A percentile compares a stretch with the other conserved stretches of the same genome.
phyloP scores from a whole-genome alignment of 1,139 yeast species.

The Wickerhamomyces sp. region DNA sequence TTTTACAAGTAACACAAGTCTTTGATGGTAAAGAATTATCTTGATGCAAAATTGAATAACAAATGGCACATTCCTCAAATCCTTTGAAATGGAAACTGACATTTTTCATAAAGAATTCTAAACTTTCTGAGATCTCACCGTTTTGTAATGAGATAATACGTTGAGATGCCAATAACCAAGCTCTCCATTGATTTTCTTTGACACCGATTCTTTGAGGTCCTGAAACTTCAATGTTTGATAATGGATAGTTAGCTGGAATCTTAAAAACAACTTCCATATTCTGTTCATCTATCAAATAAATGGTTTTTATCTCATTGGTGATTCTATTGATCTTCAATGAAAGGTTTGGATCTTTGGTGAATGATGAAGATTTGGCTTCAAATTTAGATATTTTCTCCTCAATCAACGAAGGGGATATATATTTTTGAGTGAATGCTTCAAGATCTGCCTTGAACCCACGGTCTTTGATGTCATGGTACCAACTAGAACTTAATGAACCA shows the following conservation, averaged over 20 bases:
- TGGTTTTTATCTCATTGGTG: conserved; percentile 67
- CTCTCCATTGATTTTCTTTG: conserved; percentile 89
- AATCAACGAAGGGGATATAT: conserved; percentile 63
- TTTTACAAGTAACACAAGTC: conserved; percentile 82
- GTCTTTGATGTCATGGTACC: conserved; percentile 55
- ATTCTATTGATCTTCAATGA: conserved; percentile 57
- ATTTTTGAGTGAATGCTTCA: conserved; percentile 57
- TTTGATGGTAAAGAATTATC: conserved; percentile 90
- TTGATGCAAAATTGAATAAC: conserved; percentile 80
- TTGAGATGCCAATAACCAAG: conserved; percentile 91
- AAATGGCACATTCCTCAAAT: conserved; percentile 94
- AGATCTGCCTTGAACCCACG: conserved; percentile 25
- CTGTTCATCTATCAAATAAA: conserved; percentile 82
- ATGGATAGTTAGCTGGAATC: conserved; percentile 70
- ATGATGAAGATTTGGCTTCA: conserved; percentile 6
- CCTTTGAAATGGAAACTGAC: conserved; percentile 84
- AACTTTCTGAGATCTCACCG: conserved; percentile 78
- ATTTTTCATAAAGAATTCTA: conserved; percentile 76
- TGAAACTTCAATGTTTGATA: conserved; percentile 64
- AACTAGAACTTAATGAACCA: conserved; percentile 64
- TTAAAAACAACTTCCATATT: conserved; percentile 73
- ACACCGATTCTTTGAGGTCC: conserved; percentile 86
- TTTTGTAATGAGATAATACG: conserved; percentile 65
- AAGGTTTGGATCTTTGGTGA: conserved; percentile 46
- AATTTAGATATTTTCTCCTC: conserved; percentile 40